Percentiles rank a stretch among this genome's conserved stretches.
Conservation (phyloP, 441 rosid genomes). For the Euphorbia celastroides region DNA sequence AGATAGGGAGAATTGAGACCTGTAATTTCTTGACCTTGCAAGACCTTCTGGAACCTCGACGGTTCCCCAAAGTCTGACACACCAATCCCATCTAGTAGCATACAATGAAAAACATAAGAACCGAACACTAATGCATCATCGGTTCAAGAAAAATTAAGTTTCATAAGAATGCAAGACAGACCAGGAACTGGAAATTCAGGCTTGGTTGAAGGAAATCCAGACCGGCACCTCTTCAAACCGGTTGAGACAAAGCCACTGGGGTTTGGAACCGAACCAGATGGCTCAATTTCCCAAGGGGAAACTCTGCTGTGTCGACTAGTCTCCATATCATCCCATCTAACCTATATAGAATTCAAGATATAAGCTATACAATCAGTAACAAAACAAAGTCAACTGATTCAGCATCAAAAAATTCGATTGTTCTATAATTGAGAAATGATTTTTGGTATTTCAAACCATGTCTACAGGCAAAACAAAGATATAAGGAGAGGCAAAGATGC, state of each 20-base stretch:
- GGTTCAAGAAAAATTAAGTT: not conserved
- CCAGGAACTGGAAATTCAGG: conserved; percentile 71
- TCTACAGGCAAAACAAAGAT: too few relatives aligned
- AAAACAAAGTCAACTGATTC: too few relatives aligned
- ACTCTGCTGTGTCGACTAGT: conserved; percentile 57
- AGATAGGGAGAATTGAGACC: conserved; percentile 48
- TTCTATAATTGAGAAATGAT: too few relatives aligned
- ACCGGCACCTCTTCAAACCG: conserved; percentile 75
- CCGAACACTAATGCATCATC: not conserved
- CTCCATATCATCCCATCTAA: conserved; percentile 80
- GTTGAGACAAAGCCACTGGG: conserved; percentile 47
- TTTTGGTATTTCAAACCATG: too few relatives aligned
- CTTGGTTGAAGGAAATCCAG: conserved; percentile 60
- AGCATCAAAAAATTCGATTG: too few relatives aligned
- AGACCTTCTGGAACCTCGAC: conserved; percentile 92
- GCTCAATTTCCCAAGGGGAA: conserved; percentile 95
- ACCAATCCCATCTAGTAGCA: conserved; percentile 56
- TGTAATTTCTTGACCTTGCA: conserved; percentile 99
- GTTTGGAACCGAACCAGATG: conserved; percentile 51
- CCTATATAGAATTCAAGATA: conserved; percentile 42
- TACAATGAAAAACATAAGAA: not conserved
- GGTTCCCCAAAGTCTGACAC: conserved; percentile 86
- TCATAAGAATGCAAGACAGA: conserved; percentile 23
- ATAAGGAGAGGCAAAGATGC: too few relatives aligned
- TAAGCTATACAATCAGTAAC: not conserved